These are phyloP conservation scores for Trifolium dubium DNA, from an alignment of 306 rosid genomes.

Conservation along the genomic window DNA sequence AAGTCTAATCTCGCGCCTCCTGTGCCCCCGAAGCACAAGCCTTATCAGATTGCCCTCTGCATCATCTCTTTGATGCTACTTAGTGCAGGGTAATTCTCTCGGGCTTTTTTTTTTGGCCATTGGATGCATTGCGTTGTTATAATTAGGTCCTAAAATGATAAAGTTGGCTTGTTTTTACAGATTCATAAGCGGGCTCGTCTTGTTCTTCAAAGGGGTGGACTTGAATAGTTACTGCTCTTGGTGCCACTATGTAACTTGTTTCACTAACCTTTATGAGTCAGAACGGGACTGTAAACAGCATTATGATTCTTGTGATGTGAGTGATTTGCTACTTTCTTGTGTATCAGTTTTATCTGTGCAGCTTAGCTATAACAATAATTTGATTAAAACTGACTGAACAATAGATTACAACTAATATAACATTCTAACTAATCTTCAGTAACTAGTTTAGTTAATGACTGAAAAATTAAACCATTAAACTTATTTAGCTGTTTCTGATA, in stretches of 20 bases:
- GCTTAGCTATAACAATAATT: too few relatives aligned
- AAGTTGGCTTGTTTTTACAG: slow-evolving; percentile 43
- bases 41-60: slow-evolving; percentile 64
- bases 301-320: slow-evolving; percentile 51
- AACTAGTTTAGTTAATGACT: not conserved
- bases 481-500: slow-evolving; percentile 5
- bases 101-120: not conserved
- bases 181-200: slow-evolving; percentile 44
- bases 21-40: slow-evolving; percentile 51
- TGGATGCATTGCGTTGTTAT: not conserved
- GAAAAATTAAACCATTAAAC: not conserved
- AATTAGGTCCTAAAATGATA: slow-evolving; percentile 4
- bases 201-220: slow-evolving; percentile 50
- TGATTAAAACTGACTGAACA: too few relatives aligned
- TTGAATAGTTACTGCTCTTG: slow-evolving; percentile 56
- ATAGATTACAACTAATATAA: too few relatives aligned
- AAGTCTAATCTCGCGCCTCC: slow-evolving; percentile 26
- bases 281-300: slow-evolving; percentile 54
- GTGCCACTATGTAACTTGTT: slow-evolving; percentile 63
- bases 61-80: slow-evolving; percentile 59
- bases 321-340: too few relatives aligned
- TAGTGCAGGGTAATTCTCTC: slow-evolving; percentile 54
- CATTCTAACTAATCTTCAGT: too few relatives aligned
- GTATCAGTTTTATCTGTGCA: not conserved
- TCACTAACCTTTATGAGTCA: slow-evolving; percentile 55